These are phyloP conservation scores for Paramecium tetraurelia DNA, from an alignment of 73 alveolate species.

Conservation along the genomic window DNA sequence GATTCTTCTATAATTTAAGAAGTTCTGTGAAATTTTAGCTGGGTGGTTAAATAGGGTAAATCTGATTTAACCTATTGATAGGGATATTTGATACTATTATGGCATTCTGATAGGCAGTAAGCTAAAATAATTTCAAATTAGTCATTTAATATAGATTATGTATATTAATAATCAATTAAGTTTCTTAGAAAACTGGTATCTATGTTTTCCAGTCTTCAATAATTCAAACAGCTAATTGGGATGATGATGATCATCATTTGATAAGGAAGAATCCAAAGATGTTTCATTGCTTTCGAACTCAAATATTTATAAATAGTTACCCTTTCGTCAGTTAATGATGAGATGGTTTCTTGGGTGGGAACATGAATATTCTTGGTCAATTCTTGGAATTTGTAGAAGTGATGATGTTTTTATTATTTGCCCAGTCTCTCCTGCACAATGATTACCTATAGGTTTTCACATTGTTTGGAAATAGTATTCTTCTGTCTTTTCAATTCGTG, in stretches of 20 bases:
- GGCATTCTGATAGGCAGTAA: neutral
- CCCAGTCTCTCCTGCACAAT: conserved; percentile 21
- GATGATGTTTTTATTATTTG: neutral
- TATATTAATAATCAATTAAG: neutral
- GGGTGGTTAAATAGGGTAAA: neutral
- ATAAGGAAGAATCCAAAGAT: conserved; percentile 13
- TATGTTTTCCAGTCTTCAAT: neutral
- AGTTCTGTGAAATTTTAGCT: neutral
- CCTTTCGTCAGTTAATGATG: conserved; percentile 41
- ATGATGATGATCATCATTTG: neutral
- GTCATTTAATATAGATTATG: neutral
- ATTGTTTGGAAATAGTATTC: neutral
- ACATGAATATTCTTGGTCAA: neutral
- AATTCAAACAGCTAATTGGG: neutral
- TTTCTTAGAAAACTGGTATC: neutral
- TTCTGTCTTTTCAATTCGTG: neutral
- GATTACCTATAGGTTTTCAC: neutral
- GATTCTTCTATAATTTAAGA: neutral
- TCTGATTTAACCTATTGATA: conserved; percentile 3
- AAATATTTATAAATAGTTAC: neutral
- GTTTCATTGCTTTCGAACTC: conserved; percentile 51
- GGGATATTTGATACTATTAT: neutral
- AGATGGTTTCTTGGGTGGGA: conserved; percentile 10
- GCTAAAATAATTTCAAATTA: neutral
- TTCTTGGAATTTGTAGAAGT: neutral